Evolutionary conservation across 495 filamentous ascomycete genomes (phyloP), one percentile per base, ranked within the genome.

Genomic region (Parmelia sp.): DNA sequence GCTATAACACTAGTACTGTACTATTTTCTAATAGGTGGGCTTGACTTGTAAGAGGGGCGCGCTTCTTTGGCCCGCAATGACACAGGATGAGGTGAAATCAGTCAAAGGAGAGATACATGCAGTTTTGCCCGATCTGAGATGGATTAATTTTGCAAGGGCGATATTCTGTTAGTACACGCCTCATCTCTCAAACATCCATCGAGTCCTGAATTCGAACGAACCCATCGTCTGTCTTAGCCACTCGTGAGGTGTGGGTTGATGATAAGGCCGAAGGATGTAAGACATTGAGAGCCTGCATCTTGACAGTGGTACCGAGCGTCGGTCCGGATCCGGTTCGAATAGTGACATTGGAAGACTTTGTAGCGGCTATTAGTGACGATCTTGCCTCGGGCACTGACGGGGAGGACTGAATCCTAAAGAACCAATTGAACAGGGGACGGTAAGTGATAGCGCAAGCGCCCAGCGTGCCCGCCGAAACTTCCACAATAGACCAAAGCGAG

Each of bases 371-470:
- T 40, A 12, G n/a, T 2, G 45, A 23, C 9, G 45, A 10, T 49
- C 9, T 25, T 3, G n/a, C 45, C n/a, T 11, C 12, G 7, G 45
- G 45, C n/a, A 1, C 7, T 25, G 47, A 17, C 25, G 47, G 10
- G 25, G 47, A 51, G 47, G 47, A 29, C 9, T 29, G 47, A 3
- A 29, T 51, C 11, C 47, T 17, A 29, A 62, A 62, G 45, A 62
- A 9, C 60, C 47, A 56, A n/a, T 62, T 62, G 47, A 64, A 64
- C n/a, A 58, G 25, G 0, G 62, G 62, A n/a, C 62, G 53, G 29
- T 42, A 58, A 2, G 62, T 64, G 25, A 64, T 64, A 7, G 62
- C 39, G 33, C 25, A 64, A 3, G 53, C 21, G 21, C 62, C 40
- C n/a, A 40, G 36, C 29, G 49, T 64, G 19, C 25, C 53, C 17